These are phyloP conservation scores for Saccharomyces jurei DNA, from an alignment of 805 yeast species.

Conservation along the genomic window DNA sequence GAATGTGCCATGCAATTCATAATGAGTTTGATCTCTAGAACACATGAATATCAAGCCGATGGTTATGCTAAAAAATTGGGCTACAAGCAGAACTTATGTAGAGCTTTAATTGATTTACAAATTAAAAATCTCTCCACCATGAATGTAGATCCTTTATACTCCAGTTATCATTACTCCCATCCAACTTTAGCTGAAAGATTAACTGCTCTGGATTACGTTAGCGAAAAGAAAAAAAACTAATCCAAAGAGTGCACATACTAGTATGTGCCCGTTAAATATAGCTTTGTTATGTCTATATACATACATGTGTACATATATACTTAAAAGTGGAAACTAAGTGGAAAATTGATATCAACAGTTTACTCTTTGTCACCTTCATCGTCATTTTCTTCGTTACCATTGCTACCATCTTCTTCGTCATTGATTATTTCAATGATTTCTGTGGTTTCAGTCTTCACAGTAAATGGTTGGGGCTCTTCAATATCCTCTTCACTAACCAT, in stretches of 20 bases:
- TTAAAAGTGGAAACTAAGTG: too few species aligned
- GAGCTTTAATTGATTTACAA: constrained; percentile 66
- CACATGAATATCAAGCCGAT: constrained; percentile 91
- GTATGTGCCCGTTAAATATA: not conserved
- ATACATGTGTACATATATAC: not conserved
- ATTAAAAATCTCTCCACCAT: constrained; percentile 77
- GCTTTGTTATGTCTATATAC: not conserved
- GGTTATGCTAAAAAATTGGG: constrained; percentile 72
- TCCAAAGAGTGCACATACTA: not conserved
- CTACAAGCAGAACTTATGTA: constrained; percentile 56
- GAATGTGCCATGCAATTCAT: constrained; percentile 60
- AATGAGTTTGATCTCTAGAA: constrained; percentile 68
- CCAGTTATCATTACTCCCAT: constrained; percentile 83
- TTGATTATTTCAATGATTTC: constrained; percentile 1
- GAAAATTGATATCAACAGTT: not conserved
- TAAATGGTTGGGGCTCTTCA: constrained; percentile 5
- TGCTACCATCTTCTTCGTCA: constrained; percentile 1
- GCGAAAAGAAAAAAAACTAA: constrained; percentile 25
- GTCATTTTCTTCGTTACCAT: not conserved
- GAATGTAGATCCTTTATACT: constrained; percentile 83
- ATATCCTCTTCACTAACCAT: constrained; percentile 4
- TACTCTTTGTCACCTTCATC: not conserved
- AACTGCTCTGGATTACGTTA: constrained; percentile 50
- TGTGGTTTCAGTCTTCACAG: not conserved
- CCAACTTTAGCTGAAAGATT: constrained; percentile 90